Evolutionary conservation across 345 rosid genomes (phyloP), one percentile per base, ranked within the genome.

Genomic region (Anastatica hierochuntica): DNA sequence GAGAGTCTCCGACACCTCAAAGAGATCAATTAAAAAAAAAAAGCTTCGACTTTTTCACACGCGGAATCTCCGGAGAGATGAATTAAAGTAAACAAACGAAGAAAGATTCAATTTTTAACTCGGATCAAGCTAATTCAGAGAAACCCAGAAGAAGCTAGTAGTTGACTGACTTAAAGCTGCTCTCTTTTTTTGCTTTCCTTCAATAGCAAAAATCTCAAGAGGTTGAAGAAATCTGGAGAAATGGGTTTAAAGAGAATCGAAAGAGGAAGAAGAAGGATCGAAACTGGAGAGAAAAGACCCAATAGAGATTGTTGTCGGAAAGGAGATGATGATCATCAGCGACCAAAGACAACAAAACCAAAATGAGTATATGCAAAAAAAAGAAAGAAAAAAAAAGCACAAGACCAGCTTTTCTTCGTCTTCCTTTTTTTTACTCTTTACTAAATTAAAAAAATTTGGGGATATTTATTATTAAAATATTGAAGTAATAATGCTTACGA

Each of bases 291-390:
- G 14, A 15, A 20, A n/a, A 6, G 43, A 5, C 17, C 39, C 19
- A 51, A 43, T 49, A 30, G 14, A 29, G 53, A n/a, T n/a, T n/a
- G 64, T 80, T 78, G 94, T 83, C 79, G 79, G 67, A 61, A 62
- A 61, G 63, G 18, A n/a, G n/a, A n/a, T n/a, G 80, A 71, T 75
- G 78, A 77, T 72, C 85, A 80, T 87, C 80, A n/a, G 74, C 70
- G 74, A 21, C 24, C 72, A n/a, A 71, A 57, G 66, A 76, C 69
- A 69, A 73, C 71, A 66, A 71, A 66, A 71, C 69, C 66, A 68
- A 64, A 72, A 71, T 67, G 48, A 53, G 50, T 60, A 61, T 60
- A n/a, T n/a, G n/a, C n/a, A n/a, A n/a, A n/a, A n/a, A n/a, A n/a
- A n/a, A n/a, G n/a, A n/a, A n/a, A n/a, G n/a, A n/a, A n/a, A n/a